Evolutionary conservation across 2,329 filamentous ascomycete genomes (phyloP), one percentile per base, ranked within the genome.

Genomic region (Ophiognomonia clavigignenti-juglandacearum): DNA sequence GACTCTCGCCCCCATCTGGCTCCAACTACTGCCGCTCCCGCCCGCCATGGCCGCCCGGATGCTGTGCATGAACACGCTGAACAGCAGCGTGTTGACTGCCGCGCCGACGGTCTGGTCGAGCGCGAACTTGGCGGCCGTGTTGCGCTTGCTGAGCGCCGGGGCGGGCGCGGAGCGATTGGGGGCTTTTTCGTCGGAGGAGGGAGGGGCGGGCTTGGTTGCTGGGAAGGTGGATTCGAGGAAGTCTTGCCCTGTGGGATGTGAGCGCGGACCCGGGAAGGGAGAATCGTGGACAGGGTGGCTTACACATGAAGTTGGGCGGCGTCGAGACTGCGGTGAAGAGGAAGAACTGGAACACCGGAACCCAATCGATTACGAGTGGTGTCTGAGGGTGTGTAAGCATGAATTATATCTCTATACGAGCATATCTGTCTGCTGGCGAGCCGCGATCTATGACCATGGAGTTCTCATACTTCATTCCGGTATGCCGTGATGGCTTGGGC

Each of bases 291-390:
- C 10, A 8, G n/a, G 13, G 29, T 27, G n/a, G 64, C 68, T 56
- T 64, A 82, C 90, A 96, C 57, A 88, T 62, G 61, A 89, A 88
- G 67, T 96, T 96, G 37, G 86, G 86, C 3, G 90, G 89, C 34
- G 83, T 85, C 64, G 77, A 84, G 50, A 95, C 61, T 27, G 87
- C 61, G 54, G 83, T 79, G 70, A 85, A 95, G 44, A 88, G 60
- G 43, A 87, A 68, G 65, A 95, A 96, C 61, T 90, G 86, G 56
- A 90, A 68, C 36, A 95, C 73, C 4, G 85, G 80, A 5, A 77
- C 67, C 66, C 76, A 75, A 65, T 90, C 79, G 56, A 95, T 70
- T 20, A 70, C 64, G 43, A 87, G 75, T 10, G 79, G 66, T 43
- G 66, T 70, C 83, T 88, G 53, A 6, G 4, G 20, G 19, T 46